Conservation (phyloP, 2,329 filamentous ascomycete species). For the Beauveria medogensis region DNA sequence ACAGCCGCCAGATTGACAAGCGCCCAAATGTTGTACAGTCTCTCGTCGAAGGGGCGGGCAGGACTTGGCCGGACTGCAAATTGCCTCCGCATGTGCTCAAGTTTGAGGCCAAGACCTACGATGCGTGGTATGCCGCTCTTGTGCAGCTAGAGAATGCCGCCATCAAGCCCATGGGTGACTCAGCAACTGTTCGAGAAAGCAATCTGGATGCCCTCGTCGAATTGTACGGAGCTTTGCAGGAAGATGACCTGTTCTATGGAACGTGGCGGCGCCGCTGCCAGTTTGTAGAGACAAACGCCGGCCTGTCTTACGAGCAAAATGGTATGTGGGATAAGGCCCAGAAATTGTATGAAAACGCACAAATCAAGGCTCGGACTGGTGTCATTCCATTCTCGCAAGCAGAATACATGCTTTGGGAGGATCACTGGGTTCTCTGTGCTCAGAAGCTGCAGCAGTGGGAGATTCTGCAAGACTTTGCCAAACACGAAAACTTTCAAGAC, state of each 20-base stretch:
- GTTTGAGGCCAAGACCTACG: slow-evolving; percentile 86
- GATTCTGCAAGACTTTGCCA: slow-evolving; percentile 92
- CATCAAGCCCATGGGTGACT: slow-evolving; percentile 77
- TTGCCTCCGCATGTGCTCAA: slow-evolving; percentile 95
- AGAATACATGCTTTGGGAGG: slow-evolving; percentile 99
- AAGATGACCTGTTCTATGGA: slow-evolving; percentile 96
- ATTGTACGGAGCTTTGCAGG: slow-evolving; percentile 80
- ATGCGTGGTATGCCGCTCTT: slow-evolving; percentile 93
- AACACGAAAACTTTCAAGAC: slow-evolving; percentile 98
- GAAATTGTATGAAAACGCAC: slow-evolving; percentile 89
- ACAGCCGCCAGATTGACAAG: slow-evolving; percentile 87
- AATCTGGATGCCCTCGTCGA: slow-evolving; percentile 94
- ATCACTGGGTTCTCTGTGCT: slow-evolving; percentile 96
- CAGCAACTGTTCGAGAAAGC: slow-evolving; percentile 77
- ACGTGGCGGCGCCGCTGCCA: slow-evolving; percentile 93
- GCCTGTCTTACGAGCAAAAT: slow-evolving; percentile 95
- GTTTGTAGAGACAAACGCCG: slow-evolving; percentile 95
- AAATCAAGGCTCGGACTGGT: slow-evolving; percentile 93
- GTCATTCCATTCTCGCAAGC: slow-evolving; percentile 93
- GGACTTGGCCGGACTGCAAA: slow-evolving; percentile 79
- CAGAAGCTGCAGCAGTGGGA: slow-evolving; percentile 99
- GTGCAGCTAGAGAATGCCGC: slow-evolving; percentile 85
- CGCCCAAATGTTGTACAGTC: slow-evolving; percentile 93
- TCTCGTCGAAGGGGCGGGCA: slow-evolving; percentile 78
- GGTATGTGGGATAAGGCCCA: slow-evolving; percentile 99